phyloP scores from a whole-genome alignment of 1,284 basidiomycete species.

The Malassezia sp. region DNA sequence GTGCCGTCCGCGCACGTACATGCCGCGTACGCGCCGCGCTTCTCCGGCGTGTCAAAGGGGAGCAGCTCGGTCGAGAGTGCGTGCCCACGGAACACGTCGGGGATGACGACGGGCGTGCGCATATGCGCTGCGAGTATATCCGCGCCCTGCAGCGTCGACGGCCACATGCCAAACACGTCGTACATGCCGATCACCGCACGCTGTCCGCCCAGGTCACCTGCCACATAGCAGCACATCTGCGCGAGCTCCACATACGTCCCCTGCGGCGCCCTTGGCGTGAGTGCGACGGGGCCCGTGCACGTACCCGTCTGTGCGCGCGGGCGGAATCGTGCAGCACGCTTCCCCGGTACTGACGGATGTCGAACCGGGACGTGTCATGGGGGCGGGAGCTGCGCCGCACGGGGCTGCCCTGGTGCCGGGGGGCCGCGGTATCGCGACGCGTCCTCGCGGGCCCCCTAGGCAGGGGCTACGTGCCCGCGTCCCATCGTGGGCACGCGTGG shows the following conservation, averaged over 20 bases:
- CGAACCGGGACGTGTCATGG: background rate
- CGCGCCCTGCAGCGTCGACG: slow-evolving; percentile 49
- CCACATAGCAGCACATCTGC: slow-evolving; percentile 24
- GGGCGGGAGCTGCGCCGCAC: too few relatives aligned
- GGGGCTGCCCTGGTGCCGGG: too few relatives aligned
- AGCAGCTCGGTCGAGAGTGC: slow-evolving; percentile 52
- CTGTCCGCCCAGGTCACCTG: slow-evolving; percentile 49
- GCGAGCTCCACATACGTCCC: slow-evolving; percentile 20
- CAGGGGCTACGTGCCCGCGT: too few relatives aligned
- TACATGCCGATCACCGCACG: slow-evolving; percentile 56
- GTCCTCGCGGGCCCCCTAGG: too few relatives aligned
- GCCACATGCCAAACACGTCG: slow-evolving; percentile 57
- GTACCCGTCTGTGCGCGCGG: slow-evolving; percentile 48
- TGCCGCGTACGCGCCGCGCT: slow-evolving; percentile 39
- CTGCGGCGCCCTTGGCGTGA: slow-evolving; percentile 47
- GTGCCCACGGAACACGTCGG: slow-evolving; percentile 56
- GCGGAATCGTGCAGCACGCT: slow-evolving; percentile 51
- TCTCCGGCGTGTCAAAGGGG: slow-evolving; percentile 51
- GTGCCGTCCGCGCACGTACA: background rate
- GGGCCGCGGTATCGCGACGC: too few relatives aligned
- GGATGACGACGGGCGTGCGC: slow-evolving; percentile 53
- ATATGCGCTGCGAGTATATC: slow-evolving; percentile 53
- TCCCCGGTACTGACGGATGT: too few relatives aligned
- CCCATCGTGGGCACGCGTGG: too few relatives aligned
- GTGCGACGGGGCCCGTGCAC: background rate